These are phyloP conservation scores for Purpureocillium lavendulum DNA, from an alignment of 2,329 filamentous ascomycete species.

Conservation along the genomic window DNA sequence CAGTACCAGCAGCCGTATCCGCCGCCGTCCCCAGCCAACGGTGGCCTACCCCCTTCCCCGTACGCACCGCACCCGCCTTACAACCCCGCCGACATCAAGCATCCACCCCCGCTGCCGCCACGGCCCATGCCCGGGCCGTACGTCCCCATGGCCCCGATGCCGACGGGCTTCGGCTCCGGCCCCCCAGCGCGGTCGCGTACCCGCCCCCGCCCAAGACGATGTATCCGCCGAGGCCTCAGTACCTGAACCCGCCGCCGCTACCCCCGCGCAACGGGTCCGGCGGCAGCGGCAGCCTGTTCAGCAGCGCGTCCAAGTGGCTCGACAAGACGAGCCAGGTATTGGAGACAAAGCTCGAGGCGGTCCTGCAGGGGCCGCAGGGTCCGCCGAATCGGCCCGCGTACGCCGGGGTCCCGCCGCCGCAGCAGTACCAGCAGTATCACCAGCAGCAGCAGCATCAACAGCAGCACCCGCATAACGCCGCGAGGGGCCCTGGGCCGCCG, in stretches of 20 bases:
- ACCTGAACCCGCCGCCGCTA: constrained; percentile 5
- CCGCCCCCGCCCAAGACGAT: constrained; percentile 23
- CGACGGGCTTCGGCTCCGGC: constrained; percentile 10
- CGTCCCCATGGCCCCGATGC: neutral
- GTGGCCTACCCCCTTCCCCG: neutral
- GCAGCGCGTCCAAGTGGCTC: constrained; percentile 24
- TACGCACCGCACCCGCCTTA: constrained; percentile 1
- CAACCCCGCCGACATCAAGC: constrained; percentile 6
- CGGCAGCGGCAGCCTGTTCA: constrained; percentile 18
- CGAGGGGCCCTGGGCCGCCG: neutral
- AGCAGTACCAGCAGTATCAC: neutral
- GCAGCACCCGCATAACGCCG: neutral
- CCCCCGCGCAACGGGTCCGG: constrained; percentile 11
- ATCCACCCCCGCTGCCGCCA: too few relatives aligned
- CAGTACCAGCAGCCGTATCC: constrained; percentile 5
- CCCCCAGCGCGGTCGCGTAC: constrained; percentile 15
- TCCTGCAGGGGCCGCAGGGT: constrained; percentile 14
- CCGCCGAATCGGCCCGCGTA: constrained; percentile 7
- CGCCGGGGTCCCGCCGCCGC: neutral
- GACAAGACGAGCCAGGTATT: constrained; percentile 25
- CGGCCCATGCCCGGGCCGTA: too few relatives aligned
- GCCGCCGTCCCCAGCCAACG: neutral
- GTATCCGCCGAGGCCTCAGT: constrained; percentile 15
- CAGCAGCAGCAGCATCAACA: constrained; percentile 1
- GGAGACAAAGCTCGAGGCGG: constrained; percentile 22